Base-by-base conservation (phyloP, 257 asterid genomes). In the Orobanche coerulescens region DNA sequence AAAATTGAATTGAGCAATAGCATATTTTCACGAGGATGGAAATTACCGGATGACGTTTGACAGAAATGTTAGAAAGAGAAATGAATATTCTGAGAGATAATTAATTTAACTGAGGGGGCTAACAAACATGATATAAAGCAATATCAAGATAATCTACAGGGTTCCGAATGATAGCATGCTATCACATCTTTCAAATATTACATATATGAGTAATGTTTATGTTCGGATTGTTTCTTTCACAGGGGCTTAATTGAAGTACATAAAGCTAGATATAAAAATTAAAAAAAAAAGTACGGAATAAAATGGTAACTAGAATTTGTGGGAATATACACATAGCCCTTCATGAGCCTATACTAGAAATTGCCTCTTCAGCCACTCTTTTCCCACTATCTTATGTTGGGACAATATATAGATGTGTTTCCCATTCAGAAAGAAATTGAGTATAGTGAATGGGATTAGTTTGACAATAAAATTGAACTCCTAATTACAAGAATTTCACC, bases 1-100 rank as follows among this genome's bases (percentile, higher is more conserved):
- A 8, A 72, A 58, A 58, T 68, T 71, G 57, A 58, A 44, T 47
- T 19, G 25, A 56, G 58, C 52, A 47, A 31, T 65, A 1, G 33
- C 26, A 48, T 65, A 28, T 26, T 59, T 36, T 19, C 33, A 62
- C 31, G 37, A 18, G 55, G 39, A 6, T 52, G 0, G 47, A 43
- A 23, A 15, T 24, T 15, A 20, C 22, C 64, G 25, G 2, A 48
- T 53, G 54, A 59, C 23, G 46, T 37, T 7, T 4, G 22, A 34
- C 23, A 63, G 11, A 48, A 57, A 31, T 56, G 57, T 39, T 26
- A 18, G 52, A 55, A 50, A 40, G 23, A 20, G 20, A 23, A 15
- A 56, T 36, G 25, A 52, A 52, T 42, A 18, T 28, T n/a, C 42
- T 25, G 18, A 31, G 28, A 33, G 44, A 39, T 37, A 12, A 28